A percentile compares a stretch with the other conserved stretches of the same genome.
Conservation (phyloP, 768 basidiomycete genomes). For the Tubosaeta brunneosetosa region DNA sequence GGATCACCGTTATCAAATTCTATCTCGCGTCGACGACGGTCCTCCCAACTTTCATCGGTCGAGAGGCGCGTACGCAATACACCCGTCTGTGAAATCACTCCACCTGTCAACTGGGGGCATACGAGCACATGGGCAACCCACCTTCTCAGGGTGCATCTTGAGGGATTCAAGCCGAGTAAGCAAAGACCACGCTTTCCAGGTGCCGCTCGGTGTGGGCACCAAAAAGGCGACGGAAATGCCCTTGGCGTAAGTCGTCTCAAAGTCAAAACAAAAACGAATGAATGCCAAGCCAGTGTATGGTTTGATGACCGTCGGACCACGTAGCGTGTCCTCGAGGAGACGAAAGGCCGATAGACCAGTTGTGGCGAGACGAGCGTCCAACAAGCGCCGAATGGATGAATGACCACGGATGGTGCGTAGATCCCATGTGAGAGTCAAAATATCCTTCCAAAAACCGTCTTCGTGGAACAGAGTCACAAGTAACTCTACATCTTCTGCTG, state of each 20-base stretch:
- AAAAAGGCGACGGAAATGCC: conserved; percentile 53
- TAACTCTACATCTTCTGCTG: background rate
- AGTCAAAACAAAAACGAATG: conserved; percentile 54
- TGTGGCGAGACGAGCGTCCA: conserved; percentile 33
- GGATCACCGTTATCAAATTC: conserved; percentile 47
- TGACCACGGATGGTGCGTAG: conserved; percentile 45
- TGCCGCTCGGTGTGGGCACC: conserved; percentile 32
- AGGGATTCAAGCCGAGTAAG: conserved; percentile 58
- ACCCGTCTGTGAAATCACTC: conserved; percentile 27
- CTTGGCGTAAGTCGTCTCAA: conserved; percentile 44
- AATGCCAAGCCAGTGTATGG: conserved; percentile 53
- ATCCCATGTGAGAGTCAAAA: conserved; percentile 49
- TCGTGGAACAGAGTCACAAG: conserved; percentile 18
- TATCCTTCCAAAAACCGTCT: conserved; percentile 46
- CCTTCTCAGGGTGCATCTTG: conserved; percentile 47
- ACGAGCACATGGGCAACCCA: conserved; percentile 4
- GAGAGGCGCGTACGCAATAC: conserved; percentile 36
- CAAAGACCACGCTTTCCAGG: conserved; percentile 60
- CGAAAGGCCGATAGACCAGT: conserved; percentile 16
- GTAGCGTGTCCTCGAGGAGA: conserved; percentile 22
- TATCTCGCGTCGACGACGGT: conserved; percentile 35
- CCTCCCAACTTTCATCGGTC: conserved; percentile 49
- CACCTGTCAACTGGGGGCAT: too few relatives aligned
- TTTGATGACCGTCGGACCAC: conserved; percentile 29
- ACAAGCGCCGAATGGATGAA: conserved; percentile 32